Evolutionary conservation across 768 basidiomycete species (phyloP), one percentile per base, ranked within the genome.

Genomic region (Roridomyces roridus): DNA sequence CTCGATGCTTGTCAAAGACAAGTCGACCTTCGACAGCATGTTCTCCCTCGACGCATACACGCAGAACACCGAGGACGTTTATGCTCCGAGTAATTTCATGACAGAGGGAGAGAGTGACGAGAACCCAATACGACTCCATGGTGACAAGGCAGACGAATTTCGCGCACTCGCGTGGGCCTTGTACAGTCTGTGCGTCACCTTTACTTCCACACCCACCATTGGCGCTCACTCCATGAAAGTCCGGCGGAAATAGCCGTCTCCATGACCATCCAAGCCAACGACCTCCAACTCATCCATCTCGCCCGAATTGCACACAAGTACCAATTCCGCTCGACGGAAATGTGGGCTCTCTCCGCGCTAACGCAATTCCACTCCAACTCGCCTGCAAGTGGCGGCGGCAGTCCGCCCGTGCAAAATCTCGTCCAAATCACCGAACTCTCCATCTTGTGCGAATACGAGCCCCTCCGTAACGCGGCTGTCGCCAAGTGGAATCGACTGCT

Each of bases 241-340:
- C 82, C 82, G 4, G 74, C 74, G 14, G 80, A 82, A 40, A 67
- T 81, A 28, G 74, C 75, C 52, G 59, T 70, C 14, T 76, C 76
- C 5, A 75, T 75, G 69, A 65, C 75, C 12, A 60, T 68, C 26
- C 73, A 78, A 34, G 72, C 74, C 29, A 76, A 78, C 57, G 73
- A 74, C 52, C 65, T 72, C 14, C 80, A 74, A 55, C 66, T 84
- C 44, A 74, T 78, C 40, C 72, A 78, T 54, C 78, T 83, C 51
- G 77, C 80, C 20, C 78, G 78, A 15, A 78, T 85, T 56, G 77
- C 83, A 3, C 81, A 85, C 70, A 85, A 85, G 54, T 85, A 85
- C 64, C 78, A 82, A 45, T 85, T 84, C 65, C 71, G 73, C 20
- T 76, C 75, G 14, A 78, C 78, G 41, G 82, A 85, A 66, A 64